Conservation (phyloP, 345 rosid genomes). For the Acer yangbiense region DNA sequence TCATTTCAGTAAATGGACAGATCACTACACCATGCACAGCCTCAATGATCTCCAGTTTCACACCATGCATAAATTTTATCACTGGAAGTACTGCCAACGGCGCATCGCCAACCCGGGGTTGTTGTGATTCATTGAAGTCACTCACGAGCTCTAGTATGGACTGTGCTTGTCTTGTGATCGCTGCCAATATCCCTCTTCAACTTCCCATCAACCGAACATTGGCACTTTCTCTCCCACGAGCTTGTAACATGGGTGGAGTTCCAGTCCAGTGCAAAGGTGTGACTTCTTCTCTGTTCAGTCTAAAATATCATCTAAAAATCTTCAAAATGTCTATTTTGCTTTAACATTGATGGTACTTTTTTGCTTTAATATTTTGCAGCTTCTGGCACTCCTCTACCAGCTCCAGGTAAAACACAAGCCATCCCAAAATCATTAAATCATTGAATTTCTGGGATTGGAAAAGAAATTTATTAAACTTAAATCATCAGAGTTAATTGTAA, state of each 20-base stretch:
- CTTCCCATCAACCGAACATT: conserved; percentile 64
- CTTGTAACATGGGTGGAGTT: conserved; percentile 62
- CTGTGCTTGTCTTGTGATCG: conserved; percentile 69
- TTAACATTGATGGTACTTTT: not conserved
- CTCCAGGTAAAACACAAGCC: conserved; percentile 65
- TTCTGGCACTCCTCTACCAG: conserved; percentile 78
- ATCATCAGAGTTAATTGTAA: not conserved
- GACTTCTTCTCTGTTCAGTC: not conserved
- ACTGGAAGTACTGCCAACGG: conserved; percentile 76
- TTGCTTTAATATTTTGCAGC: conserved; percentile 44
- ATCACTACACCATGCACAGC: conserved; percentile 77
- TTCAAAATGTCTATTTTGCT: not conserved
- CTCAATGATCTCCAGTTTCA: conserved; percentile 73
- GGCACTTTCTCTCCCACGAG: conserved; percentile 67
- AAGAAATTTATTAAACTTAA: not conserved
- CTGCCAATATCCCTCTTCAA: conserved; percentile 78
- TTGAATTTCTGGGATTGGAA: not conserved
- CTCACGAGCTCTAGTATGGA: conserved; percentile 51
- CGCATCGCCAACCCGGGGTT: conserved; percentile 50
- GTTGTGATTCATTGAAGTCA: conserved; percentile 63
- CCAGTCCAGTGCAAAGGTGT: conserved; percentile 80
- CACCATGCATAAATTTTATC: conserved; percentile 77
- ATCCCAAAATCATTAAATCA: not conserved
- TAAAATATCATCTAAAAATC: not conserved
- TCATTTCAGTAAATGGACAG: conserved; percentile 54